Base-by-base conservation (phyloP, 164 flowering plant genomes). In the Brasenia schreberi region DNA sequence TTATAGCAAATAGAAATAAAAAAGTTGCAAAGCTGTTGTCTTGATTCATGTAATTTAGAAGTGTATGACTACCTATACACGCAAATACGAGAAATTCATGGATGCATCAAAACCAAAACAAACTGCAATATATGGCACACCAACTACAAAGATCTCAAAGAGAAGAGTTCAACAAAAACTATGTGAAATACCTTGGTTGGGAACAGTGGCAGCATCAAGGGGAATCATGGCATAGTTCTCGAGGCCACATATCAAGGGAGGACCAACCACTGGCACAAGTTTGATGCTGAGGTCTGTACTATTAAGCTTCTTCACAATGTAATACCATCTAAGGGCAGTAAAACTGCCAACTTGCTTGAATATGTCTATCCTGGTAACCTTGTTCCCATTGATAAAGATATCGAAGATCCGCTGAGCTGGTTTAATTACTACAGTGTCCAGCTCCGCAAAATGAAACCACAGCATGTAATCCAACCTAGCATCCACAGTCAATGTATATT, bases 381-480 rank as follows among this genome's bases (percentile, higher is more conserved):
- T 89, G 66, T 66, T 71, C 63, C 75, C 85, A 78, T 95, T 95
- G 64, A 95, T 77, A 56, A 73, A 10, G 64, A 95, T 81, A 76
- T 95, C 97, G 66, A 95, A 95, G 74, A 95, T 96, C 68, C 99
- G 79, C 75, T 83, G 70, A 70, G 92, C 90, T 0, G 78, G 80
- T 64, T 61, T 72, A 19, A 68, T 85, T 72, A 95, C 92, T 27
- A 72, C 77, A 4, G 76, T 42, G 76, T 88, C 92, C 65, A 95
- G 86, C 92, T 95, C 99, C 3, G 94, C 94, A 68, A 95, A 95
- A 70, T 95, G 99, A 65, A 95, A 79, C 94, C 94, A 95, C 64
- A 92, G 18, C 84, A 89, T 73, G 76, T 92, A 95, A 72, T 95
- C 99, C 71, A 88, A 63, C 73, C 85, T 89, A 5, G 96, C 92